Evolutionary conservation across 805 yeast genomes (phyloP).

Genomic region (Suhomyces xylopsoci): DNA sequence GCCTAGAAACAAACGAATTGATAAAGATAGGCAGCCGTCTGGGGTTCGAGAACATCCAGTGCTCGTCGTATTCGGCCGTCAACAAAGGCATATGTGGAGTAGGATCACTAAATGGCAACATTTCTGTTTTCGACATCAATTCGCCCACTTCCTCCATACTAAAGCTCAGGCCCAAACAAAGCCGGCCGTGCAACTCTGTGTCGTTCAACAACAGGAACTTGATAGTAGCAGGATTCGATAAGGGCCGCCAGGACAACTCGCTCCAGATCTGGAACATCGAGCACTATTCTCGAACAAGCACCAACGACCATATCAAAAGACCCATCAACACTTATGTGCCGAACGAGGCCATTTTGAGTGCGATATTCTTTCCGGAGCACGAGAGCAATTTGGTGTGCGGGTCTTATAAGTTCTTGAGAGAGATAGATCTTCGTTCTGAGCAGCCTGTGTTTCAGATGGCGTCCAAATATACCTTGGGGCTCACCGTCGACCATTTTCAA

Average conservation of each 20-base stretch:
- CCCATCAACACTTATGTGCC: constrained; percentile 59
- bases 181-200: constrained; percentile 71
- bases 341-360: constrained; percentile 71
- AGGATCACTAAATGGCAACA: constrained; percentile 70
- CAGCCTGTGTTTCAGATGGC: constrained; percentile 71
- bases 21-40: constrained; percentile 49
- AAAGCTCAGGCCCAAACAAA: constrained; percentile 56
- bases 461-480: constrained; percentile 66
- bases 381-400: constrained; percentile 62
- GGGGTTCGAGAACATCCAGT: constrained; percentile 68
- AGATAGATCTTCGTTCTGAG: constrained; percentile 66
- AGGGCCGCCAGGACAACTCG: constrained; percentile 72
- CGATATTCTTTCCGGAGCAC: constrained; percentile 62
- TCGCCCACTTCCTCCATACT: constrained; percentile 33
- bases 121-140: constrained; percentile 60
- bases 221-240: constrained; percentile 76
- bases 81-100: constrained; percentile 63
- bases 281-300: constrained; percentile 48
- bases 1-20: constrained; percentile 51
- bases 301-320: constrained; percentile 48
- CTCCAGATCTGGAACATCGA: constrained; percentile 78
- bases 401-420: constrained; percentile 72
- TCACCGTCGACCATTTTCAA: constrained; percentile 67
- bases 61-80: constrained; percentile 57
- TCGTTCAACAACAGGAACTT: constrained; percentile 64